phyloP scores from a whole-genome alignment of 768 basidiomycete species.

The Suillus alpinus region DNA sequence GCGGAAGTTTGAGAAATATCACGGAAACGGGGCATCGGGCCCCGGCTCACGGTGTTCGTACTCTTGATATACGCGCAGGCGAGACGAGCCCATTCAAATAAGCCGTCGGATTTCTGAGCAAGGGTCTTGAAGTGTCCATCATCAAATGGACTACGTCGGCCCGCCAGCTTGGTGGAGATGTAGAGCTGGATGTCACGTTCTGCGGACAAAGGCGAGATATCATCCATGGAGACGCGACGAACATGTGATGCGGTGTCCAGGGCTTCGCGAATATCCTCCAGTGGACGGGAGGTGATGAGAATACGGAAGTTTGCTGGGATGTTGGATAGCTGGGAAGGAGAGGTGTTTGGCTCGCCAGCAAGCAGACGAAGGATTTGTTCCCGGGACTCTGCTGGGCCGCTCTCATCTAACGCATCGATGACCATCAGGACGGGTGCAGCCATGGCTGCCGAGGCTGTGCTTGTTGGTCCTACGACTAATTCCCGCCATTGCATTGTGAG shows the following conservation, averaged over 20 bases:
- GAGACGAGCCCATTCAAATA: slow-evolving; percentile 9
- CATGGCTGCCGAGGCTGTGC: not conserved
- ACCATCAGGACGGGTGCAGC: slow-evolving; percentile 21
- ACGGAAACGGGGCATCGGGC: not conserved
- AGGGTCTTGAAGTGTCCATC: not conserved
- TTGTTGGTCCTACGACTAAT: slow-evolving; percentile 13
- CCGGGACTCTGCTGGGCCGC: slow-evolving; percentile 4
- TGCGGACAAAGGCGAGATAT: not conserved
- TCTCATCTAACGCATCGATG: slow-evolving; percentile 24
- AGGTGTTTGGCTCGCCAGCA: not conserved
- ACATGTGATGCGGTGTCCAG: slow-evolving; percentile 7
- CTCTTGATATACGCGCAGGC: slow-evolving; percentile 10
- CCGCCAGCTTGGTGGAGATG: not conserved
- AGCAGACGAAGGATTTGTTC: slow-evolving; percentile 12
- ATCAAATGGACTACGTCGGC: not conserved
- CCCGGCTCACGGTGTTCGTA: not conserved
- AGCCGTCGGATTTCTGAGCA: not conserved
- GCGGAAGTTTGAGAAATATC: not conserved
- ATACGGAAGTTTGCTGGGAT: slow-evolving; percentile 13
- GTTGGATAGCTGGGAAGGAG: not conserved
- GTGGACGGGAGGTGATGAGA: slow-evolving; percentile 14
- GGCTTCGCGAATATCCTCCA: slow-evolving; percentile 2
- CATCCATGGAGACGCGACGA: not conserved
- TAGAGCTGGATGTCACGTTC: slow-evolving; percentile 4
- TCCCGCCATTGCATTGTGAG: slow-evolving; percentile 12